These are phyloP conservation scores for Isoetes engelmannii DNA, from an alignment of 83 land plant species.

Conservation along the genomic window DNA sequence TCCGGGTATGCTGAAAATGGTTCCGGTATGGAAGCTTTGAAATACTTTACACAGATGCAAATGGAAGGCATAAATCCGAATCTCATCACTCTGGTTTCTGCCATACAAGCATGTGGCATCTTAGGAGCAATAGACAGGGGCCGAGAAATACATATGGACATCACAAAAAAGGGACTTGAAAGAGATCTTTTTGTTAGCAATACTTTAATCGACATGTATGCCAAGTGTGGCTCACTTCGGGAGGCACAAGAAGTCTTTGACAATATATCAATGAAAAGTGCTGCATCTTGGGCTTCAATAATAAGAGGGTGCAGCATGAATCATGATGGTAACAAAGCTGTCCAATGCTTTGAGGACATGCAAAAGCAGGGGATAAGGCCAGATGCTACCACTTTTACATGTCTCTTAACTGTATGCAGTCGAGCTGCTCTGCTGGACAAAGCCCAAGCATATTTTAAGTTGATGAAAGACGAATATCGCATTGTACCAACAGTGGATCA, in stretches of 20 bases:
- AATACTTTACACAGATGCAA: neutral
- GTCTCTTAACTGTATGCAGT: neutral
- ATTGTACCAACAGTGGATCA: conserved; percentile 8
- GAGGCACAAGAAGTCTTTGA: neutral
- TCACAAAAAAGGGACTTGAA: neutral
- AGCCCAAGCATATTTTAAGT: neutral
- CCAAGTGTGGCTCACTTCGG: neutral
- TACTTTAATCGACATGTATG: conserved; percentile 1
- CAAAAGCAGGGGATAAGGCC: conserved; percentile 3
- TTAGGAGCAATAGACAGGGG: neutral
- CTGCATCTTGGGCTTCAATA: neutral
- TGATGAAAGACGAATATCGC: conserved; percentile 3
- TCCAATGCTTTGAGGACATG: neutral
- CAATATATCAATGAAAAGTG: neutral
- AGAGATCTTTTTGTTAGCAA: neutral
- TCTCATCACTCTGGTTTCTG: neutral
- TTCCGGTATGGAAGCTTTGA: neutral
- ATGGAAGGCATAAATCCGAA: neutral
- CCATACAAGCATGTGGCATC: conserved; percentile 1
- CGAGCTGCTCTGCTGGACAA: neutral
- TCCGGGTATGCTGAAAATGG: neutral
- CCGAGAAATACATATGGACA: neutral
- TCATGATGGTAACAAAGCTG: neutral
- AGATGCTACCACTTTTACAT: neutral
- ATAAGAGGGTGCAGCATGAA: neutral